Conservation (phyloP, 208 protist genomes). For the Trypanosoma lewisi region DNA sequence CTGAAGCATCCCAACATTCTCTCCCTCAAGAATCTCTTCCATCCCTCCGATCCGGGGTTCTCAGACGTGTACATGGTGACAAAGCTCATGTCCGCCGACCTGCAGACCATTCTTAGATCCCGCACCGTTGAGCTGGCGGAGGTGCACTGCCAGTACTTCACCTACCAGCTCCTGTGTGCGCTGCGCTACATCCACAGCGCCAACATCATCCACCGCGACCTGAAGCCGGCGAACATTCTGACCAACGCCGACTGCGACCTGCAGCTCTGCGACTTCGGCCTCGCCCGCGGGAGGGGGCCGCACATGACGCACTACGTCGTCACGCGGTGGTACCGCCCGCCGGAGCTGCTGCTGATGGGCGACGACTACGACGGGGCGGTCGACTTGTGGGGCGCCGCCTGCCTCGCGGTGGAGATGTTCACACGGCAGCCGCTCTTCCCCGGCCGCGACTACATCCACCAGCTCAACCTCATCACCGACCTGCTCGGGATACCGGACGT, state of each 20-base stretch:
- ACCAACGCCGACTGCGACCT: conserved; percentile 90
- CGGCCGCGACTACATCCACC: conserved; percentile 86
- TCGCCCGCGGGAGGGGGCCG: conserved; percentile 66
- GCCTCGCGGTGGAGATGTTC: conserved; percentile 95
- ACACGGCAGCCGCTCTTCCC: conserved; percentile 78
- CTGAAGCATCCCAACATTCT: conserved; percentile 85
- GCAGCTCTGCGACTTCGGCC: conserved; percentile 93
- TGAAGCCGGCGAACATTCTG: conserved; percentile 95
- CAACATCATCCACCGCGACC: conserved; percentile 94
- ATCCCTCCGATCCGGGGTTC: conserved; percentile 47
- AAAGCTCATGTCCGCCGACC: conserved; percentile 92
- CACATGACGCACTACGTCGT: conserved; percentile 96
- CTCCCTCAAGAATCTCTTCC: conserved; percentile 69
- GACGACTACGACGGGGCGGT: conserved; percentile 86
- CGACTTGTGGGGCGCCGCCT: conserved; percentile 97
- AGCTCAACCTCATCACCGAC: conserved; percentile 80
- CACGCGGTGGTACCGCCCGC: conserved; percentile 98
- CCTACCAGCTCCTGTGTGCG: conserved; percentile 94
- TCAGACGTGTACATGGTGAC: conserved; percentile 86
- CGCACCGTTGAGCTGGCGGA: conserved; percentile 37
- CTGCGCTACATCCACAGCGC: conserved; percentile 96
- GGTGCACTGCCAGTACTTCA: conserved; percentile 93
- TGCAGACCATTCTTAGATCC: conserved; percentile 80
- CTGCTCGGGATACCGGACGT: conserved; percentile 70
- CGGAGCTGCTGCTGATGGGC: conserved; percentile 96